phyloP scores from a whole-genome alignment of 2,329 filamentous ascomycete species.

The Huntiella omanensis region DNA sequence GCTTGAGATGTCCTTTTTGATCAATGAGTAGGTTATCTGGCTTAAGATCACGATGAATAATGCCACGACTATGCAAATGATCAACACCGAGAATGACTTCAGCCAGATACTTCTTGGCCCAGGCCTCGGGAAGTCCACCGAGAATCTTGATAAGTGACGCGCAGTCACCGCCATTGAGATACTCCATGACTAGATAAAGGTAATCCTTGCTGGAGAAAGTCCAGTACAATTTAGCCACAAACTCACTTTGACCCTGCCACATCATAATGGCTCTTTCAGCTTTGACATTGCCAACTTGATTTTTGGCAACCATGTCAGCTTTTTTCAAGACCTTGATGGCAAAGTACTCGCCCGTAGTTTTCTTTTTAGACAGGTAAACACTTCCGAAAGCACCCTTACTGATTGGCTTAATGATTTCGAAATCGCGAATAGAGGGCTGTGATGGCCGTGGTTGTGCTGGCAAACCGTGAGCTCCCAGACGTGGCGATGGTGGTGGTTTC shows the following conservation, averaged over 20 bases:
- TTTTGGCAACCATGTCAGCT: constrained; percentile 99
- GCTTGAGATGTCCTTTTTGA: constrained; percentile 84
- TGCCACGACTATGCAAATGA: constrained; percentile 81
- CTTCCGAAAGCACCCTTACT: constrained; percentile 97
- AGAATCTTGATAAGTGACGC: constrained; percentile 91
- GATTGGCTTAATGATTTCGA: constrained; percentile 98
- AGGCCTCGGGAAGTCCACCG: constrained; percentile 82
- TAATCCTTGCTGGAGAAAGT: constrained; percentile 99
- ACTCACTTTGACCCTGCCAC: constrained; percentile 99
- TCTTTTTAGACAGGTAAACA: constrained; percentile 96
- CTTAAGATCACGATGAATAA: constrained; percentile 92
- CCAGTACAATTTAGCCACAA: constrained; percentile 98
- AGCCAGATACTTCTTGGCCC: constrained; percentile 93
- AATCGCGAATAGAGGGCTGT: constrained; percentile 94
- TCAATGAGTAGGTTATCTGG: constrained; percentile 96
- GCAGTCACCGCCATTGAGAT: constrained; percentile 92
- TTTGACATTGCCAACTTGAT: constrained; percentile 97
- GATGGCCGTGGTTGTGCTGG: constrained; percentile 73
- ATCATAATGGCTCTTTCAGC: constrained; percentile 99
- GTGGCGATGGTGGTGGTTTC: constrained; percentile 62
- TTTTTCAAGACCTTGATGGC: constrained; percentile 98
- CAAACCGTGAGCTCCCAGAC: constrained; percentile 55
- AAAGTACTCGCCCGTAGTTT: constrained; percentile 93
- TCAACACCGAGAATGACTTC: constrained; percentile 96
- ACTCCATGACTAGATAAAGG: constrained; percentile 97